A percentile compares a stretch with the other conserved stretches of the same genome.
phyloP scores from a whole-genome alignment of 2,329 filamentous ascomycete genomes.

The Ophiocordyceps sinensis region DNA sequence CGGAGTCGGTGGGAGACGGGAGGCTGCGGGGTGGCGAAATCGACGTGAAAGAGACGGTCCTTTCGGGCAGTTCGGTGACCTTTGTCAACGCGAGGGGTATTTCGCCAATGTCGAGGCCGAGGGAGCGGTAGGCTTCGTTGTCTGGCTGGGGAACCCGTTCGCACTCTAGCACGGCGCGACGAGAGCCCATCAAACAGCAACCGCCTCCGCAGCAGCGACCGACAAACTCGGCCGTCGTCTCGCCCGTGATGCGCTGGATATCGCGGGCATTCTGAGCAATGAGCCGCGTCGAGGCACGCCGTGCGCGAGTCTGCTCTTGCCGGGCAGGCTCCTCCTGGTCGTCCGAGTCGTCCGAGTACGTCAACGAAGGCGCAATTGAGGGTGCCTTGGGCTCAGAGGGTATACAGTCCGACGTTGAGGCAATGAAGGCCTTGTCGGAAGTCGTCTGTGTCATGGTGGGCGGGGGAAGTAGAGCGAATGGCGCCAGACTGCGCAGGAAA shows the following conservation, averaged over 20 bases:
- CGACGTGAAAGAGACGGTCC: slow-evolving; percentile 57
- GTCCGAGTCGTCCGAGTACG: slow-evolving; percentile 48
- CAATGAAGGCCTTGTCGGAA: slow-evolving; percentile 23
- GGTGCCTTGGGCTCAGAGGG: slow-evolving; percentile 29
- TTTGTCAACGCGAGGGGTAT: slow-evolving; percentile 62
- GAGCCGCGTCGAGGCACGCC: slow-evolving; percentile 55
- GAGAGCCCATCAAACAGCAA: slow-evolving; percentile 41
- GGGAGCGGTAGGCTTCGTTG: slow-evolving; percentile 70
- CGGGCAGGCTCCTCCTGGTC: slow-evolving; percentile 37
- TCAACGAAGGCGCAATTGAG: slow-evolving; percentile 45
- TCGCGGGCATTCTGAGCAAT: slow-evolving; percentile 49
- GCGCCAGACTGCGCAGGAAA: background rate
- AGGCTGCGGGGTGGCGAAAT: slow-evolving; percentile 23
- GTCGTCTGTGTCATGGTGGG: slow-evolving; percentile 17
- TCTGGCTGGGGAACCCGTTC: slow-evolving; percentile 49
- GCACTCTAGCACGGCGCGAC: slow-evolving; percentile 31
- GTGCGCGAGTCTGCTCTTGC: slow-evolving; percentile 29
- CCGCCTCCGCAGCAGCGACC: slow-evolving; percentile 50
- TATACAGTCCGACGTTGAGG: slow-evolving; percentile 25
- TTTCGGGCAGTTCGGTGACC: slow-evolving; percentile 56
- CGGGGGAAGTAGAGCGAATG: slow-evolving; percentile 2
- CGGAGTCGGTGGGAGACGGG: slow-evolving; percentile 34
- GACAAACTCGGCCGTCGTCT: slow-evolving; percentile 46
- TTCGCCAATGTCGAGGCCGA: slow-evolving; percentile 61
- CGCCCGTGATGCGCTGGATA: slow-evolving; percentile 48